These are phyloP conservation scores for Spencermartinsiella ligniputridi DNA, from an alignment of 1,139 yeast genomes.

Conservation along the genomic window DNA sequence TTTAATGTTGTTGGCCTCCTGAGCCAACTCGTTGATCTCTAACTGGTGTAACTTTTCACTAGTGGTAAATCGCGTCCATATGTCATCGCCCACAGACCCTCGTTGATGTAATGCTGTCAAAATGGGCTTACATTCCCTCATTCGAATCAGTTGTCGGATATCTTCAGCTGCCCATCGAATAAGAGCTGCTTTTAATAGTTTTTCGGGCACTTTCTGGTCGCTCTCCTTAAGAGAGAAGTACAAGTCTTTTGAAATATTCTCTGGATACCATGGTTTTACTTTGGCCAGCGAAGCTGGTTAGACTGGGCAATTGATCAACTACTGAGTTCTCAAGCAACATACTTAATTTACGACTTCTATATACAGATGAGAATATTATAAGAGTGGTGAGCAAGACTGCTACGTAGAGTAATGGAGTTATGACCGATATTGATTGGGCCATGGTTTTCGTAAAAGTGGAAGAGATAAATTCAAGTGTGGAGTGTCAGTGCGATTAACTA, in stretches of 20 bases:
- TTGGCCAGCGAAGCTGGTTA: constrained; percentile 43
- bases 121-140: constrained; percentile 69
- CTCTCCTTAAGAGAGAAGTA: constrained; percentile 57
- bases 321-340: constrained; percentile 16
- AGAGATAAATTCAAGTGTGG: no score
- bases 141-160: constrained; percentile 58
- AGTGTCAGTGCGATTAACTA: no score
- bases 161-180: constrained; percentile 72
- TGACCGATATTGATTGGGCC: constrained; percentile 57
- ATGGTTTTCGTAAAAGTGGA: no score
- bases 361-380: constrained; percentile 64
- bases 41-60: constrained; percentile 74
- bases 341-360: constrained; percentile 55
- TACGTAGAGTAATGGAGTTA: constrained; percentile 79
- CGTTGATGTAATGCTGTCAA: constrained; percentile 71
- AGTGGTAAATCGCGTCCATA: constrained; percentile 72
- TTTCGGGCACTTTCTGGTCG: constrained; percentile 66
- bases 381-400: constrained; percentile 67
- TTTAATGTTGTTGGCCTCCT: constrained; percentile 68
- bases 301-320: neutral
- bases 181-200: constrained; percentile 80
- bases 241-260: constrained; percentile 60
- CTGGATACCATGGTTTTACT: constrained; percentile 66
- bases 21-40: constrained; percentile 74
- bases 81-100: constrained; percentile 88